These are phyloP conservation scores for Geopyxis carbonaria DNA, from an alignment of 495 filamentous ascomycete species.

Conservation along the genomic window DNA sequence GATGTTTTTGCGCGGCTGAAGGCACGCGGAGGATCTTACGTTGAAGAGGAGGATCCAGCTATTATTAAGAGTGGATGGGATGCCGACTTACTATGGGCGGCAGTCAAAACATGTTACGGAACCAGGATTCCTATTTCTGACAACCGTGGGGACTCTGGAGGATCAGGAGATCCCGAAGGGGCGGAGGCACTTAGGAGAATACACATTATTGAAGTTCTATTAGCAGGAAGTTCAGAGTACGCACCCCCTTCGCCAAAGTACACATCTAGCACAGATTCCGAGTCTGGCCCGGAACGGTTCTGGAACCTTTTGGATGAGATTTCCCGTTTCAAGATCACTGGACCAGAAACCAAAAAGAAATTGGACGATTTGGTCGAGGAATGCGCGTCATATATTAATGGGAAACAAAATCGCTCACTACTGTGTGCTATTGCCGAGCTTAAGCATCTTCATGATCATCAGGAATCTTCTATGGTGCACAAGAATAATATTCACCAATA, in stretches of 20 bases:
- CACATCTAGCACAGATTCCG: slow-evolving; percentile 1
- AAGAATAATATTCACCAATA: slow-evolving; percentile 6
- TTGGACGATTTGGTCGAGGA: slow-evolving; percentile 11
- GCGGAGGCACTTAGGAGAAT: slow-evolving; percentile 18
- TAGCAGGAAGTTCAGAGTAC: slow-evolving; percentile 14
- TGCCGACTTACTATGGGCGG: slow-evolving; percentile 20
- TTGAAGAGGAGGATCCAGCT: slow-evolving; percentile 20
- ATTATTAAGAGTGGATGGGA: slow-evolving; percentile 17
- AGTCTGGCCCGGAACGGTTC: slow-evolving; percentile 10
- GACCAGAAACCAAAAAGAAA: slow-evolving; percentile 9
- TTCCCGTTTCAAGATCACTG: slow-evolving; percentile 11
- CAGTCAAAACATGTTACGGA: slow-evolving; percentile 23
- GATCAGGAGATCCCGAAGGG: slow-evolving; percentile 17
- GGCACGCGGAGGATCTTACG: slow-evolving; percentile 19
- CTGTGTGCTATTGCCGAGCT: slow-evolving; percentile 17
- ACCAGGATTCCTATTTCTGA: slow-evolving; percentile 21
- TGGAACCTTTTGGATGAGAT: slow-evolving; percentile 14
- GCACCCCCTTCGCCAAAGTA: not conserved
- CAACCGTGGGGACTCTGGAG: slow-evolving; percentile 16
- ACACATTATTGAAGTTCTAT: slow-evolving; percentile 17
- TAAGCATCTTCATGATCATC: slow-evolving; percentile 11
- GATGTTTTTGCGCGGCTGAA: slow-evolving; percentile 19
- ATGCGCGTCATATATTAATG: slow-evolving; percentile 11
- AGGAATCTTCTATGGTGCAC: slow-evolving; percentile 9
- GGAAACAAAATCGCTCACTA: slow-evolving; percentile 14